These are phyloP conservation scores for Colletotrichum agaves DNA, from an alignment of 2,329 filamentous ascomycete genomes.

Conservation along the genomic window DNA sequence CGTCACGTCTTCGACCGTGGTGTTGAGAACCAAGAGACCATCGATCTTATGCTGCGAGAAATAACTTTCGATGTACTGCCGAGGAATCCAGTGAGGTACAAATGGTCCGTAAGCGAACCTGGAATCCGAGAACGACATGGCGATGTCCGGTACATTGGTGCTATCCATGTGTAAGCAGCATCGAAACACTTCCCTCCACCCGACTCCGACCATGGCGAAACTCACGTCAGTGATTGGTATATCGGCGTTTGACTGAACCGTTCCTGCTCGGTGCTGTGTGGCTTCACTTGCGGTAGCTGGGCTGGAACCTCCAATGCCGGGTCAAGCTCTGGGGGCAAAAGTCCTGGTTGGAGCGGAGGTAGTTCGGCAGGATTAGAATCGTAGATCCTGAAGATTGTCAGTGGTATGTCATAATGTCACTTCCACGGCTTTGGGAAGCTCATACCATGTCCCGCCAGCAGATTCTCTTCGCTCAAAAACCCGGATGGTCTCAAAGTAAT, in stretches of 20 bases:
- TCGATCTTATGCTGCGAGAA: conserved; percentile 62
- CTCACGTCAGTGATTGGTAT: conserved; percentile 62
- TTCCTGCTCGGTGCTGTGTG: conserved; percentile 54
- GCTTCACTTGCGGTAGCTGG: conserved; percentile 51
- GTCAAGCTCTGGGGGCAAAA: conserved; percentile 57
- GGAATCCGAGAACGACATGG: conserved; percentile 65
- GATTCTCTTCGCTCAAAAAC: conserved; percentile 57
- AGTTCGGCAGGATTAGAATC: conserved; percentile 53
- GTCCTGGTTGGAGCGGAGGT: conserved; percentile 53
- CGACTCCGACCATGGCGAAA: no score
- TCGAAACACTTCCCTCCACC: not conserved
- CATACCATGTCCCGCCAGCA: conserved; percentile 58
- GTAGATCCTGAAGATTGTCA: conserved; percentile 56
- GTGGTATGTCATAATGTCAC: no score
- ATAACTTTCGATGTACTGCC: conserved; percentile 67
- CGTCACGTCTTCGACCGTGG: conserved; percentile 62
- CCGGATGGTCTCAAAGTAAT: conserved; percentile 53
- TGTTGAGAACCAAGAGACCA: conserved; percentile 57
- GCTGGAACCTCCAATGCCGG: conserved; percentile 56
- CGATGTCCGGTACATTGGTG: conserved; percentile 67
- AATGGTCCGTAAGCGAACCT: conserved; percentile 67
- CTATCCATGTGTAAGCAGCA: conserved; percentile 41
- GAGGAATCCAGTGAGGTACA: conserved; percentile 63
- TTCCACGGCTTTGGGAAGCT: not conserved
- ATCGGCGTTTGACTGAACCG: conserved; percentile 61